phyloP scores from a whole-genome alignment of 2,329 filamentous ascomycete species.

The Cordyceps pruinosa region DNA sequence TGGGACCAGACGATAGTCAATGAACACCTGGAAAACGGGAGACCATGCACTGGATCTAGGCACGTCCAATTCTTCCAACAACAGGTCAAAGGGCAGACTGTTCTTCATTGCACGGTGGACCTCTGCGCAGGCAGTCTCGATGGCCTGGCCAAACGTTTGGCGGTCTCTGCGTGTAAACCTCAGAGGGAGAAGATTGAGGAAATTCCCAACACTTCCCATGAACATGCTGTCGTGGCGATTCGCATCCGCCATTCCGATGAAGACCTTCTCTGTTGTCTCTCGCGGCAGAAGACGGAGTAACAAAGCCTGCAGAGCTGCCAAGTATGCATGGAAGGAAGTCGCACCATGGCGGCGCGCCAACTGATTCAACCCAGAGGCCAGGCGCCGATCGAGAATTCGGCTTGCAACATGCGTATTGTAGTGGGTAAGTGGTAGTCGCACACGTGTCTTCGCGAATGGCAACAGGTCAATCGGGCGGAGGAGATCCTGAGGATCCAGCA shows the following conservation, averaged over 20 bases:
- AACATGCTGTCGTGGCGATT: neutral
- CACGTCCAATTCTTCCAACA: neutral
- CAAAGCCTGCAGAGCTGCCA: neutral
- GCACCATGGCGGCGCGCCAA: neutral
- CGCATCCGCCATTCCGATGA: neutral
- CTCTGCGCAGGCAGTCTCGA: too few relatives aligned
- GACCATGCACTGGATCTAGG: neutral
- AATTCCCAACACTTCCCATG: neutral
- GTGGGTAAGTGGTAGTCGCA: too few relatives aligned
- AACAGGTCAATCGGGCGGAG: too few relatives aligned
- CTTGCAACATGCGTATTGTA: too few relatives aligned
- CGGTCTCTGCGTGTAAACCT: too few relatives aligned
- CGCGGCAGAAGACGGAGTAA: neutral
- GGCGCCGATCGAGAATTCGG: too few relatives aligned
- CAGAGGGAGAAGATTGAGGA: neutral
- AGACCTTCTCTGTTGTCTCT: neutral
- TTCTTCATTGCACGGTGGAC: too few relatives aligned
- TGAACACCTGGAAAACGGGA: neutral
- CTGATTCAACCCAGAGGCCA: too few relatives aligned
- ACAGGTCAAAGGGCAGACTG: neutral
- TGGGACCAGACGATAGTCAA: neutral
- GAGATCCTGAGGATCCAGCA: too few relatives aligned
- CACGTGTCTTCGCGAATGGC: too few relatives aligned
- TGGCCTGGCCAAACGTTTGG: too few relatives aligned
- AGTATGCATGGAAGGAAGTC: neutral